A percentile compares a stretch with the other conserved stretches of the same genome.
Conservation (phyloP, 306 rosid genomes). For the Ormosia semicastrata region DNA sequence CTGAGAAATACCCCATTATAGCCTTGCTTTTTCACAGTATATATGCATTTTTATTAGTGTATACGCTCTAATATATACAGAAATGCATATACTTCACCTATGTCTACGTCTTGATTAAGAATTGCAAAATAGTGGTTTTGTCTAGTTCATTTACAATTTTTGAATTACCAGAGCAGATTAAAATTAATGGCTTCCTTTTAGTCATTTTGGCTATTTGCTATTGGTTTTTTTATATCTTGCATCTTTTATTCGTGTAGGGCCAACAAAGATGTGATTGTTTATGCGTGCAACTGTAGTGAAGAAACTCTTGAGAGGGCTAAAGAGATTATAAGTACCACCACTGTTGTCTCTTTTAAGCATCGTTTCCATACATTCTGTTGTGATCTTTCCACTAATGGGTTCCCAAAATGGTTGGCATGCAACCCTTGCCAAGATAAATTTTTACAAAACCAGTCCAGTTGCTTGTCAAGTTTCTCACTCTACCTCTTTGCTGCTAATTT, state of each 20-base stretch:
- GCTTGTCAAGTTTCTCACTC: constrained; percentile 52
- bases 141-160: background rate
- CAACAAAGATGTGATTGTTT: constrained; percentile 58
- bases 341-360: constrained; percentile 18
- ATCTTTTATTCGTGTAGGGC: constrained; percentile 45
- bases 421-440: constrained; percentile 44
- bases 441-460: constrained; percentile 24
- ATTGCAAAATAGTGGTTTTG: background rate
- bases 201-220: background rate
- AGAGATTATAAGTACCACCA: constrained; percentile 48
- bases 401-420: constrained; percentile 80
- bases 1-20: too few relatives aligned
- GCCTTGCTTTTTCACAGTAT: too few relatives aligned
- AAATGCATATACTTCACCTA: too few relatives aligned
- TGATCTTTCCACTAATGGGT: constrained; percentile 57
- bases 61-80: too few relatives aligned
- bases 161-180: background rate
- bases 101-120: background rate
- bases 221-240: background rate
- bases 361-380: constrained; percentile 74
- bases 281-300: constrained; percentile 84
- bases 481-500: background rate
- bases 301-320: constrained; percentile 70
- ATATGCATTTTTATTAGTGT: too few relatives aligned
- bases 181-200: constrained; percentile 1